Percentiles rank a stretch among this genome's conserved stretches.
Conservation (phyloP, 768 basidiomycete genomes). For the Panus rudis region DNA sequence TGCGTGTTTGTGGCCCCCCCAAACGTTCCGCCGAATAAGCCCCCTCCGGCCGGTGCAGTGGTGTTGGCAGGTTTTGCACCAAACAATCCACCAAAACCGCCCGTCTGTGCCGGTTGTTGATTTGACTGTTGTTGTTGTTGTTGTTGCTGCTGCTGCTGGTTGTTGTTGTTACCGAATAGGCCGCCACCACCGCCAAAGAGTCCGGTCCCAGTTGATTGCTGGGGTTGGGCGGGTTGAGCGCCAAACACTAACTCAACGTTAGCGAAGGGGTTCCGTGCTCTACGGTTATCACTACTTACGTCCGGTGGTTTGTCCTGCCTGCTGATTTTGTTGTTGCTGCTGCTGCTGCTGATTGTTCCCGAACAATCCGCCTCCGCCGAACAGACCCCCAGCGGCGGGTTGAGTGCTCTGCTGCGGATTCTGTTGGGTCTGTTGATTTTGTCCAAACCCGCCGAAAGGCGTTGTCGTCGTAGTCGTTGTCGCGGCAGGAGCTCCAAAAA, state of each 20-base stretch:
- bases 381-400: slow-evolving; percentile 14
- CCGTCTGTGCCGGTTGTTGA: slow-evolving; percentile 28
- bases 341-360: slow-evolving; percentile 21
- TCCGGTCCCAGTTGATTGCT: slow-evolving; percentile 11
- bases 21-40: slow-evolving; percentile 35
- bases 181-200: slow-evolving; percentile 12
- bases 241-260: slow-evolving; percentile 8
- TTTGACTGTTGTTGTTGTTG: slow-evolving; percentile 32
- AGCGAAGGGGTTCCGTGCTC: background rate
- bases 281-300: background rate
- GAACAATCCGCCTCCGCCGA: slow-evolving; percentile 26
- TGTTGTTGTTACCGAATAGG: slow-evolving; percentile 16
- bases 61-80: slow-evolving; percentile 26
- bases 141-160: slow-evolving; percentile 6
- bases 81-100: slow-evolving; percentile 26
- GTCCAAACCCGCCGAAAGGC: slow-evolving; percentile 24
- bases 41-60: slow-evolving; percentile 14
- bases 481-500: slow-evolving; percentile 38
- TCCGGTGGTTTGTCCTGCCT: background rate
- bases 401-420: slow-evolving; percentile 28
- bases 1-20: slow-evolving; percentile 34
- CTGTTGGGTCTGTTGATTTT: slow-evolving; percentile 30
- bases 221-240: slow-evolving; percentile 11
- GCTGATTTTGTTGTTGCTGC: background rate
- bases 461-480: slow-evolving; percentile 24